A percentile compares a stretch with the other conserved stretches of the same genome.
phyloP scores from a whole-genome alignment of 331 rosid genomes.

The Malus hybrid region DNA sequence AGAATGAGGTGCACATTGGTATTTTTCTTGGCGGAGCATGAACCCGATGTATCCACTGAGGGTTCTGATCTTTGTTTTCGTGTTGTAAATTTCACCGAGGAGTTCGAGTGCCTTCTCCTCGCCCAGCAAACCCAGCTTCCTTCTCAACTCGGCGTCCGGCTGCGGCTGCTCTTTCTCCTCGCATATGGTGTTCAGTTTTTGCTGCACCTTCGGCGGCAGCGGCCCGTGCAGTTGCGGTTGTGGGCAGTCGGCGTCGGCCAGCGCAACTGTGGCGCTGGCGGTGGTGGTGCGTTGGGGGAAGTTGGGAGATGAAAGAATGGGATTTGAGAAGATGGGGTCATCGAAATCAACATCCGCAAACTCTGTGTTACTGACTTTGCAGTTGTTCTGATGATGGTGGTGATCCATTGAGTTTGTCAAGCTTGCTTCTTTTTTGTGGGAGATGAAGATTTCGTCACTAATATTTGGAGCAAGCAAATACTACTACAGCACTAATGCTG shows the following conservation, averaged over 20 bases:
- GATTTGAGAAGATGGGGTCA: not conserved
- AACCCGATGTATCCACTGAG: not conserved
- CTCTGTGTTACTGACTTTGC: not conserved
- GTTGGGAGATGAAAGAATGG: not conserved
- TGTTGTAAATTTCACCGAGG: not conserved
- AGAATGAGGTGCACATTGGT: not conserved
- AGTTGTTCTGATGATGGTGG: not conserved
- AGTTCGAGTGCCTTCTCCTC: conserved; percentile 26
- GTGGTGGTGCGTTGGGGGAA: not conserved
- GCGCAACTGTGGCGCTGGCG: not conserved
- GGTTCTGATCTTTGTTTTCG: not conserved
- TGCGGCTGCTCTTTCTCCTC: conserved; percentile 7
- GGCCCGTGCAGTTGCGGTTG: not conserved
- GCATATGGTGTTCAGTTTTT: conserved; percentile 20
- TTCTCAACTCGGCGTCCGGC: not conserved
- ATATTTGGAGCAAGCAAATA: too few species aligned
- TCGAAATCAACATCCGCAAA: not conserved
- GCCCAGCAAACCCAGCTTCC: conserved; percentile 7
- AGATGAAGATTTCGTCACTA: too few species aligned
- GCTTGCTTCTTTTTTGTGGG: too few species aligned
- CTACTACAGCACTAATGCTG: too few species aligned
- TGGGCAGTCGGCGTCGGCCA: not conserved
- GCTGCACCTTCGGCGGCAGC: conserved; percentile 38
- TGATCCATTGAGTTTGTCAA: too few species aligned
- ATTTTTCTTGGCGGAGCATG: conserved; percentile 13